These are phyloP conservation scores for Zhuliangozyma parablackwelliae DNA, from an alignment of 1,139 yeast species.

Conservation along the genomic window DNA sequence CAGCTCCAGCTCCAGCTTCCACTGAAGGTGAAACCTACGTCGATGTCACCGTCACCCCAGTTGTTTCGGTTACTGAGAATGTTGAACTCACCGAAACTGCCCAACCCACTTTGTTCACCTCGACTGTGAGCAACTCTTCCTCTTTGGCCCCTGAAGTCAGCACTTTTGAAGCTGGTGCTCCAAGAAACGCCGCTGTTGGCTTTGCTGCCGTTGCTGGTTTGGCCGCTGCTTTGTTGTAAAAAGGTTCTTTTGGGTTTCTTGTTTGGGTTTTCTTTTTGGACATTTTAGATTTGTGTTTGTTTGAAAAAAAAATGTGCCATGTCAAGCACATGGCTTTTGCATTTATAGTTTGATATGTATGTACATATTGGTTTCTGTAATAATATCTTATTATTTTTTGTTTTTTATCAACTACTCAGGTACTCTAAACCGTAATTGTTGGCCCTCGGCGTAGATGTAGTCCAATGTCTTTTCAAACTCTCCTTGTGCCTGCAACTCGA, in stretches of 20 bases:
- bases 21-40: slow-evolving; percentile 20
- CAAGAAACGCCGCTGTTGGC: slow-evolving; percentile 27
- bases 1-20: slow-evolving; percentile 14
- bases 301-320: too few species aligned
- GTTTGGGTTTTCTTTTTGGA: too few species aligned
- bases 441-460: slow-evolving; percentile 74
- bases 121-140: slow-evolving; percentile 24
- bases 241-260: too few species aligned
- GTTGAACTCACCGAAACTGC: slow-evolving; percentile 17
- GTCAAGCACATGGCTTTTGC: too few species aligned
- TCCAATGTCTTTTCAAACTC: slow-evolving; percentile 59
- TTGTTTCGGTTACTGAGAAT: slow-evolving; percentile 12
- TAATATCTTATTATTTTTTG: not conserved
- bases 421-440: slow-evolving; percentile 37
- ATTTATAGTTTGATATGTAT: not conserved
- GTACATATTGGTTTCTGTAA: not conserved
- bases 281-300: too few species aligned
- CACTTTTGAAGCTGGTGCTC: slow-evolving; percentile 27
- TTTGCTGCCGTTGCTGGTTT: slow-evolving; percentile 43
- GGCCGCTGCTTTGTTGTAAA: slow-evolving; percentile 31
- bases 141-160: slow-evolving; percentile 19
- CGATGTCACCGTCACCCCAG: slow-evolving; percentile 23
- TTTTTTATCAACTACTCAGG: slow-evolving; percentile 20
- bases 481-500: slow-evolving; percentile 54
- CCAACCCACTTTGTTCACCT: slow-evolving; percentile 26